Conservation (phyloP, 805 yeast species). For the Saturnispora bothae region DNA sequence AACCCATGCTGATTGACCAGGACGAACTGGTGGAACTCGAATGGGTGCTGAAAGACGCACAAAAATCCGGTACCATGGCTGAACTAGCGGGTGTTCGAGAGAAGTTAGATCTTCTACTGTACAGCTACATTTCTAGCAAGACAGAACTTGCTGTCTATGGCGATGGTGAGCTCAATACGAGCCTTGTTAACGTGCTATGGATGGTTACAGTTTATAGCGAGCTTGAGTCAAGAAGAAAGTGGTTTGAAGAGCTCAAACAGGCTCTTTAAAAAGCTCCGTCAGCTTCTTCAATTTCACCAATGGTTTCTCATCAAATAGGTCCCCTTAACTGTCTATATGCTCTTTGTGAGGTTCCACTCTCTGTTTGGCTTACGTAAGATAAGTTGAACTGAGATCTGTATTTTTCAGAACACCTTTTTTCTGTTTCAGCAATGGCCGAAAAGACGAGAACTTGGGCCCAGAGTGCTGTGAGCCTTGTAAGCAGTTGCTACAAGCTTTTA, state of each 20-base stretch:
- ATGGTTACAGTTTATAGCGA: conserved; percentile 9
- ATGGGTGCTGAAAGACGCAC: conserved; percentile 3
- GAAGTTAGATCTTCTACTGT: conserved; percentile 4
- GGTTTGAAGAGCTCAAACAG: conserved; percentile 6
- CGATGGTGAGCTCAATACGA: background rate
- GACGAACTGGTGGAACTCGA: background rate
- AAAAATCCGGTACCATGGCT: background rate
- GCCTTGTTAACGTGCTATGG: conserved; percentile 3
- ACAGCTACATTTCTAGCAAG: conserved; percentile 1
- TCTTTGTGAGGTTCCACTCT: too few species aligned
- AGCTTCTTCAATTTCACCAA: too few species aligned
- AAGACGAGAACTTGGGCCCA: too few species aligned
- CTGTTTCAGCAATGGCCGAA: too few species aligned
- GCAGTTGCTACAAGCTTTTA: too few species aligned
- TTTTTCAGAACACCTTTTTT: too few species aligned
- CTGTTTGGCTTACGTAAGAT: too few species aligned
- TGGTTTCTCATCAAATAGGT: too few species aligned
- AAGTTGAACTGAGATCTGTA: too few species aligned
- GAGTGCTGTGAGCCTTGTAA: too few species aligned
- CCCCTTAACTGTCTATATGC: too few species aligned
- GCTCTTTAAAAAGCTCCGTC: too few species aligned
- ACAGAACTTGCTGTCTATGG: conserved; percentile 2
- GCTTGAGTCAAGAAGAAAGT: conserved; percentile 6
- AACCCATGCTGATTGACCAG: conserved; percentile 3
- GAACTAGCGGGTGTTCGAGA: conserved; percentile 5